Evolutionary conservation across 2,329 filamentous ascomycete genomes (phyloP).

Genomic region (Didymella sp.): DNA sequence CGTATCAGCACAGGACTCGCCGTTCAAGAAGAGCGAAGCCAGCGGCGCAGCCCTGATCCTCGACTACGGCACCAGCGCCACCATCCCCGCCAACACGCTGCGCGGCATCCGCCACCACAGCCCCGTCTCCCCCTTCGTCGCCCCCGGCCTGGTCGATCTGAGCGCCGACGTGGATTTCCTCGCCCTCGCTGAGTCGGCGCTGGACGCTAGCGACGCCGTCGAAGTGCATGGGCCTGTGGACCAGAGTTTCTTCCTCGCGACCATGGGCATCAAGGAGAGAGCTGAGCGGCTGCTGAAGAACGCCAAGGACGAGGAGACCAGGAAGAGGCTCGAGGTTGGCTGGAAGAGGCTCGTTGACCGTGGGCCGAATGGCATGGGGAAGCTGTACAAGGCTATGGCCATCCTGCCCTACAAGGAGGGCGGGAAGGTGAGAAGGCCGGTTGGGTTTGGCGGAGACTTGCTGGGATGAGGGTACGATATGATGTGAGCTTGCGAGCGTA

Average conservation of each 20-base stretch:
- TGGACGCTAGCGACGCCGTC: conserved; percentile 75
- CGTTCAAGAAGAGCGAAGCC: conserved; percentile 64
- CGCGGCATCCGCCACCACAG: conserved; percentile 84
- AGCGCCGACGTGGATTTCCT: conserved; percentile 94
- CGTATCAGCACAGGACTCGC: conserved; percentile 19
- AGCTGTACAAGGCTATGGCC: conserved; percentile 90
- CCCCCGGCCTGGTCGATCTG: conserved; percentile 84
- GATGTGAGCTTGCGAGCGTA: no score
- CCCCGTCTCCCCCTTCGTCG: conserved; percentile 77
- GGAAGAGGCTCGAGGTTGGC: conserved; percentile 68
- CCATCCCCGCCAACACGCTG: conserved; percentile 85
- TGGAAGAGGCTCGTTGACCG: conserved; percentile 86
- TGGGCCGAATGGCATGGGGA: conserved; percentile 87
- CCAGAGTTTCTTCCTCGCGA: conserved; percentile 78
- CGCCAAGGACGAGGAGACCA: conserved; percentile 49
- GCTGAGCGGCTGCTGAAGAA: conserved; percentile 39
- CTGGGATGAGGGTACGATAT: conserved; percentile 16
- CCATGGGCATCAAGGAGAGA: conserved; percentile 74
- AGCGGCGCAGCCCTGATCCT: conserved; percentile 92
- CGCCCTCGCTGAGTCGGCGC: conserved; percentile 81
- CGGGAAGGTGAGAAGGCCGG: conserved; percentile 74
- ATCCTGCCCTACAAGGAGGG: conserved; percentile 74
- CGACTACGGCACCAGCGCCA: conserved; percentile 84
- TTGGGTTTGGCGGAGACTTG: conserved; percentile 84
- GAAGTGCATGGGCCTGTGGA: conserved; percentile 93